These are phyloP conservation scores for Malassezia caprae DNA, from an alignment of 1,284 basidiomycete genomes.

Conservation along the genomic window DNA sequence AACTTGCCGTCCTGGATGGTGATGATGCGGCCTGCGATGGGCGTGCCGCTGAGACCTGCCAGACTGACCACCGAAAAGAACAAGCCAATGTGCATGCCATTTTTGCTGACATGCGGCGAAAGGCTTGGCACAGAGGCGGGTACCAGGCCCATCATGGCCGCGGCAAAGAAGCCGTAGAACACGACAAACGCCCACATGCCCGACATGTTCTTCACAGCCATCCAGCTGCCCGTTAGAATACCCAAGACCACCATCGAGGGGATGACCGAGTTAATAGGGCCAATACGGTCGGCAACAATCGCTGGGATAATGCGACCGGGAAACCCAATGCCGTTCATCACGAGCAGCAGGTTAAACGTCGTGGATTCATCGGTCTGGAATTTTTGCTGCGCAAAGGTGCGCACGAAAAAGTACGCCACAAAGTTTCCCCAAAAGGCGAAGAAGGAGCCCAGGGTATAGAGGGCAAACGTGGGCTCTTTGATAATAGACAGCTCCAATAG, in stretches of 20 bases:
- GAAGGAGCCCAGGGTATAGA: not conserved
- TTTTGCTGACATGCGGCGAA: not conserved
- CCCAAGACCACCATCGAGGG: not conserved
- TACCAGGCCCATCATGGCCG: not conserved
- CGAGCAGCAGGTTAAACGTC: not conserved
- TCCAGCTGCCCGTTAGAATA: not conserved
- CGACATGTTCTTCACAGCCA: not conserved
- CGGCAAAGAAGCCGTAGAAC: slow-evolving; percentile 3
- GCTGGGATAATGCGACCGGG: slow-evolving; percentile 2
- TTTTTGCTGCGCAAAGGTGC: not conserved
- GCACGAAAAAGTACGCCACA: slow-evolving; percentile 5
- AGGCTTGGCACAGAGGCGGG: not conserved
- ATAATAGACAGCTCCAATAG: not conserved
- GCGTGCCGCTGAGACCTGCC: not conserved
- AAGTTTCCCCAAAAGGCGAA: slow-evolving; percentile 4
- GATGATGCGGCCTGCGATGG: slow-evolving; percentile 3
- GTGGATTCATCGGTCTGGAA: not conserved
- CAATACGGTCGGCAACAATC: not conserved
- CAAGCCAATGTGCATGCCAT: not conserved
- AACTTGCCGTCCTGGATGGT: not conserved
- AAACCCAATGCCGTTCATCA: slow-evolving; percentile 4
- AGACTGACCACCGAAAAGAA: not conserved
- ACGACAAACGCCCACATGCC: slow-evolving; percentile 1
- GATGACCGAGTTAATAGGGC: not conserved
- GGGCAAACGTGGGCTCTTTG: not conserved